Evolutionary conservation across 176 grass and related monocot genomes (phyloP), one percentile per base, ranked within the genome.

Genomic region (Carex scoparia): DNA sequence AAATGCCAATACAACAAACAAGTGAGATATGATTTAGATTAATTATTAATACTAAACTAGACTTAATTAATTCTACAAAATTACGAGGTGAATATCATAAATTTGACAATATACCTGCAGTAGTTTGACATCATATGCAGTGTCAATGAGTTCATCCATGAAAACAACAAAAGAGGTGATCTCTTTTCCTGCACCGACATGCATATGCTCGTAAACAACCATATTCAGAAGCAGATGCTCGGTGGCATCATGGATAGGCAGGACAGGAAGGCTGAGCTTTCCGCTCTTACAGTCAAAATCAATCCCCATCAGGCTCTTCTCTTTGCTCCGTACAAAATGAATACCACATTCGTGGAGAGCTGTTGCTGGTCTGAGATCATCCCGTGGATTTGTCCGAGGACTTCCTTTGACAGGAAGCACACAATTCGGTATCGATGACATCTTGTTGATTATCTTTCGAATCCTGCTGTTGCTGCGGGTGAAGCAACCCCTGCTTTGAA

Each of bases 151-250:
- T 65, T 90, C 65, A 65, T 84, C 72, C 38, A 90, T 58, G 86
- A 93, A 93, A 12, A 90, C 51, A 32, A 85, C 81, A 37, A 80
- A 93, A 23, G 84, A 73, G 6, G 86, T 86, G 10, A 93, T 85
- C 67, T 78, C 66, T 27, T 82, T 90, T 23, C 67, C 38, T 5
- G 80, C 61, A 5, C 31, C 54, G 57, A 70, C 73, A 56, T 87
- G 75, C 32, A 93, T 81, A 12, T 56, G 79, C 88, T 93, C 88
- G 75, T 90, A 93, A 7, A 71, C 91, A 84, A 88, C 79, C 46
- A 87, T 32, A 77, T 90, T 90, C 13, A 56, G 86, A 69, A 84
- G 84, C 49, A 30, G 54, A 81, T 64, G 63, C 59, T 81, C 57
- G 2, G 86, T 85, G 10, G 84, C 16, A 42, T 90, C 91, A n/a